Evolutionary conservation across 1,284 basidiomycete species (phyloP).

Genomic region (Gastroboletus turbinatus): DNA sequence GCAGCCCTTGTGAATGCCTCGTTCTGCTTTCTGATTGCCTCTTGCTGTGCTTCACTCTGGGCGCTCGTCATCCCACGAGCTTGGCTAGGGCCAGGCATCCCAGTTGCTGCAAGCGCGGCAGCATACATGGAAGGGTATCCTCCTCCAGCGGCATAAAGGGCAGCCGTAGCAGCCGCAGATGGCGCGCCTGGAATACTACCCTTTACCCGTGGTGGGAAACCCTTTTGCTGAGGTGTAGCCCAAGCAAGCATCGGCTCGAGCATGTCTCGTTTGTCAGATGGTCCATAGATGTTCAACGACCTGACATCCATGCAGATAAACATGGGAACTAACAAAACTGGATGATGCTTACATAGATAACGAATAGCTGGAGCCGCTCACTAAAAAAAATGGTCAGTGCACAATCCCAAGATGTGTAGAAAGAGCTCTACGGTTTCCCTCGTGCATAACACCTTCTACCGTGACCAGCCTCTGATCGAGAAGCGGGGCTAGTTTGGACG

Average conservation of each 20-base stretch:
- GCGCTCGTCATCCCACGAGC: slow-evolving; percentile 16
- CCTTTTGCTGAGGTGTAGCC: slow-evolving; percentile 70
- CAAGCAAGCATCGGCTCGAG: slow-evolving; percentile 70
- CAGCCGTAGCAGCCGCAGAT: neutral
- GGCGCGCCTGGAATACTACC: slow-evolving; percentile 23
- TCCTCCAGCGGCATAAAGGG: slow-evolving; percentile 1
- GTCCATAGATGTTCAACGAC: slow-evolving; percentile 70
- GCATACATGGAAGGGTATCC: neutral
- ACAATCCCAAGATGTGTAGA: neutral
- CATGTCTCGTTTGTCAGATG: slow-evolving; percentile 52
- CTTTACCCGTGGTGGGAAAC: slow-evolving; percentile 41
- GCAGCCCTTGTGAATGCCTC: slow-evolving; percentile 58
- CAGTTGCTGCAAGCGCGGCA: slow-evolving; percentile 20
- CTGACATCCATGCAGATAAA: slow-evolving; percentile 36
- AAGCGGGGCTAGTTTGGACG: slow-evolving; percentile 62
- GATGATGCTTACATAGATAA: slow-evolving; percentile 53
- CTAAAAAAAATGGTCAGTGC: slow-evolving; percentile 31
- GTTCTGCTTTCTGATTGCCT: slow-evolving; percentile 46
- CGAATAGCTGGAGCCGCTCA: slow-evolving; percentile 49
- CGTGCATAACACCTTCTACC: slow-evolving; percentile 74
- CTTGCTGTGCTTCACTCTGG: slow-evolving; percentile 41
- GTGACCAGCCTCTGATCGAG: slow-evolving; percentile 64
- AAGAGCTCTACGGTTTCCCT: slow-evolving; percentile 63
- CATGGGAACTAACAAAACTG: neutral
- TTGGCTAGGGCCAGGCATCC: slow-evolving; percentile 23